These are phyloP conservation scores for Vigna nakashimae DNA, from an alignment of 306 rosid species.

Conservation along the genomic window DNA sequence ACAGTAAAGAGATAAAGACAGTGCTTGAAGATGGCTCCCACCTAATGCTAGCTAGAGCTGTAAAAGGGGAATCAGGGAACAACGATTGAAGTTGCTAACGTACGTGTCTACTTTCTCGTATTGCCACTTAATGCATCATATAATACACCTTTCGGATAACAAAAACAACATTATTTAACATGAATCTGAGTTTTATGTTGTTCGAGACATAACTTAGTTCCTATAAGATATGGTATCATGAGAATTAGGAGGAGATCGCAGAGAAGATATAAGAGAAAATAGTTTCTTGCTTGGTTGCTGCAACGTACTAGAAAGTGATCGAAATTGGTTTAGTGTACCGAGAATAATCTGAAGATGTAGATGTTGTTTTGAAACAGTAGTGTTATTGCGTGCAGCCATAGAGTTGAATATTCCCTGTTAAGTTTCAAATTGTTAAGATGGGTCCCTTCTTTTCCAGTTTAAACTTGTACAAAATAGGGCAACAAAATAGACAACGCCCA, in stretches of 20 bases:
- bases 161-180: no score
- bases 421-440: background rate
- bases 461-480: no score
- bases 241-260: background rate
- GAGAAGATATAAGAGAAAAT: background rate
- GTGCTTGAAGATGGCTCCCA: slow-evolving; percentile 40
- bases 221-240: background rate
- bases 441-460: slow-evolving; percentile 8
- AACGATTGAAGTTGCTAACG: slow-evolving; percentile 2
- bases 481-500: no score
- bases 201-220: background rate
- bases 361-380: background rate
- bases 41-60: slow-evolving; percentile 20
- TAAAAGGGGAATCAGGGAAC: slow-evolving; percentile 35
- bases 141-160: no score
- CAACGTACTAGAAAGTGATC: background rate
- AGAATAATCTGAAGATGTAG: background rate
- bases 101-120: slow-evolving; percentile 28
- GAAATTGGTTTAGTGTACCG: background rate
- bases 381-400: background rate
- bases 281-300: background rate
- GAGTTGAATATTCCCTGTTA: slow-evolving; percentile 22
- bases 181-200: no score
- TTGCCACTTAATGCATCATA: background rate
- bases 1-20: slow-evolving; percentile 33